Conservation (phyloP, 1,284 basidiomycete genomes). For the Rhodotorula mucilaginosa region DNA sequence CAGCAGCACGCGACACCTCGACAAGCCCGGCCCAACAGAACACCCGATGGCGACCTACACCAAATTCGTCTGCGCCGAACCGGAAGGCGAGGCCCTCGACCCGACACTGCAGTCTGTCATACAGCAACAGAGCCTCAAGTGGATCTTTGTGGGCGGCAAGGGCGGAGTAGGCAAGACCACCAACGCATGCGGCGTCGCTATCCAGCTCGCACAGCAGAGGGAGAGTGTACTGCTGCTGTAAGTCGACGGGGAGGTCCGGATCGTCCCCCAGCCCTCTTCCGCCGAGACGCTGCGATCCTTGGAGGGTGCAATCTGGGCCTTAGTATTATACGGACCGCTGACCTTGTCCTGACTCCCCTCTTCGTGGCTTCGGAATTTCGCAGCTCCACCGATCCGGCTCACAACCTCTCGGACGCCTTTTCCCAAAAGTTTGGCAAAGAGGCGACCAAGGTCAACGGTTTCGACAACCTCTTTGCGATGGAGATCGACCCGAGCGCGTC, state of each 20-base stretch:
- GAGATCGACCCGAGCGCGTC: conserved; percentile 97
- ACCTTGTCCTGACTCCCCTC: not conserved
- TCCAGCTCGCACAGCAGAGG: conserved; percentile 79
- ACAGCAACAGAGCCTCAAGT: conserved; percentile 41
- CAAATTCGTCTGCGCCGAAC: conserved; percentile 34
- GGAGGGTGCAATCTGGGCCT: no score
- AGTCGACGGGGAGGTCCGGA: conserved; percentile 48
- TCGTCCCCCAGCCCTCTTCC: not conserved
- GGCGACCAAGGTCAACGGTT: conserved; percentile 98
- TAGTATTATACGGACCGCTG: no score
- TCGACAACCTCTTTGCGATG: conserved; percentile 96
- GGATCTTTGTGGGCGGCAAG: conserved; percentile 47
- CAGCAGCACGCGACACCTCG: no score
- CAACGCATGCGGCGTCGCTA: conserved; percentile 91
- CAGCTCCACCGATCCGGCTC: conserved; percentile 96
- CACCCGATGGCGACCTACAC: conserved; percentile 13
- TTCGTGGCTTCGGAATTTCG: conserved; percentile 2
- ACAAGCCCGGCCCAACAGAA: no score
- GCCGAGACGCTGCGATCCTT: not conserved
- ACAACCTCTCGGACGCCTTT: conserved; percentile 98
- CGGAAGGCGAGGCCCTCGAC: conserved; percentile 33
- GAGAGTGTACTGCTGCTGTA: conserved; percentile 93
- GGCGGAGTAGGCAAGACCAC: conserved; percentile 77
- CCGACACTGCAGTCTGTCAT: conserved; percentile 40
- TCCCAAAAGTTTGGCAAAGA: conserved; percentile 99